A percentile compares a stretch with the other conserved stretches of the same genome.
Conservation (phyloP, 2,329 filamentous ascomycete species). For the Hypoxylon sp. region DNA sequence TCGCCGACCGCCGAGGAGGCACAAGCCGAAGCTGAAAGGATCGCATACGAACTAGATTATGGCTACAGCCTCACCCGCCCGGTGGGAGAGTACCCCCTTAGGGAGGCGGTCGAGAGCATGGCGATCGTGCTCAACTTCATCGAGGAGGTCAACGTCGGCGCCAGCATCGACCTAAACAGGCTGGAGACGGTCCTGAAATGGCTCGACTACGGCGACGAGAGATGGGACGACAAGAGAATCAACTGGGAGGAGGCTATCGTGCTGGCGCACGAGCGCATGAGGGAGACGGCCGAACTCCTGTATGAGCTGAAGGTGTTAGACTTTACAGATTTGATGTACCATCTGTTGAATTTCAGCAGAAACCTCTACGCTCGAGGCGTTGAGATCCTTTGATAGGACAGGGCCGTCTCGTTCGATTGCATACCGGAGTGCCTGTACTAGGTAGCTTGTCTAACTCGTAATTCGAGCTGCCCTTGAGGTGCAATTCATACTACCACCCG, state of each 20-base stretch:
- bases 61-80: no score
- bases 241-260: conserved; percentile 3
- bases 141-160: background rate
- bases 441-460: background rate
- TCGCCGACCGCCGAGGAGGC: no score
- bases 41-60: no score
- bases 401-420: background rate
- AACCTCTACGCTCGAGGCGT: background rate
- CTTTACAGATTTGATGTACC: conserved; percentile 1
- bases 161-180: conserved; percentile 5
- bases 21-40: no score
- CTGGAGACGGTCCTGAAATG: background rate
- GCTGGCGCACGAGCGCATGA: background rate
- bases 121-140: conserved; percentile 4
- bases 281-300: background rate
- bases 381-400: background rate
- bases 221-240: background rate
- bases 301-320: conserved; percentile 6
- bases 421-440: background rate
- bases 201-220: background rate
- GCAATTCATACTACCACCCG: background rate
- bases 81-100: background rate
- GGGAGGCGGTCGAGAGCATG: background rate
- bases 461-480: background rate
- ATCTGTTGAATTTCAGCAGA: background rate